These are phyloP conservation scores for Cyclostephanos invisitatus DNA, from an alignment of 108 stramenopile genomes.

Conservation along the genomic window DNA sequence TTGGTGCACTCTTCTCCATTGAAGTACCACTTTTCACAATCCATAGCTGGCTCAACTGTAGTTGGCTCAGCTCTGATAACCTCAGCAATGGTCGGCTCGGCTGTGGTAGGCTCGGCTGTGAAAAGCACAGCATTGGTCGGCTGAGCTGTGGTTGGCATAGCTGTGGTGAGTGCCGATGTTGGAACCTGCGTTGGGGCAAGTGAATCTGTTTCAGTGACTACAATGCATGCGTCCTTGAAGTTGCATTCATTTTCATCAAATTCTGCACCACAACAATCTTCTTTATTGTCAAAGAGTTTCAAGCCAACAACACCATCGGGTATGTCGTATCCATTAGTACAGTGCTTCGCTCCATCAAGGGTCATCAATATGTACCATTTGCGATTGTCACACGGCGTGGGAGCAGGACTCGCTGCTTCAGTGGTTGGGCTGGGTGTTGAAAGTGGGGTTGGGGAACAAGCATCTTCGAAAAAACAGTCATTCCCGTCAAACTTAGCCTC, in stretches of 20 bases:
- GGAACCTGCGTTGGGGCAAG: background rate
- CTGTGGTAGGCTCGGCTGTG: background rate
- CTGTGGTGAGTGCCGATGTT: background rate
- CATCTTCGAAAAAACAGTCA: background rate
- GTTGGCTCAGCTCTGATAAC: background rate
- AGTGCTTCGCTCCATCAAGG: background rate
- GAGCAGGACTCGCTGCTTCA: background rate
- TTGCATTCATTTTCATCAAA: background rate
- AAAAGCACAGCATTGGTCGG: background rate
- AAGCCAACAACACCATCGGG: slow-evolving; percentile 1
- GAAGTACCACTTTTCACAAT: background rate
- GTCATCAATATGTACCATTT: slow-evolving; percentile 11
- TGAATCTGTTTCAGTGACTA: background rate
- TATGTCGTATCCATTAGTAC: slow-evolving; percentile 12
- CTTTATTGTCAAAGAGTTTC: background rate
- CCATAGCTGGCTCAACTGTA: background rate
- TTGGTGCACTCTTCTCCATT: slow-evolving; percentile 5
- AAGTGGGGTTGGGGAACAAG: background rate
- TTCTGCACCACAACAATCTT: background rate
- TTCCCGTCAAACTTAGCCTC: background rate
- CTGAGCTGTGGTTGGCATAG: background rate
- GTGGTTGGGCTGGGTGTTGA: background rate
- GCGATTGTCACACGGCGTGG: slow-evolving; percentile 8
- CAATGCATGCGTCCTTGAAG: slow-evolving; percentile 1
- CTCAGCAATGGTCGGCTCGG: background rate